Evolutionary conservation across 2,329 filamentous ascomycete species (phyloP).

Genomic region (Diaporthe helianthi): DNA sequence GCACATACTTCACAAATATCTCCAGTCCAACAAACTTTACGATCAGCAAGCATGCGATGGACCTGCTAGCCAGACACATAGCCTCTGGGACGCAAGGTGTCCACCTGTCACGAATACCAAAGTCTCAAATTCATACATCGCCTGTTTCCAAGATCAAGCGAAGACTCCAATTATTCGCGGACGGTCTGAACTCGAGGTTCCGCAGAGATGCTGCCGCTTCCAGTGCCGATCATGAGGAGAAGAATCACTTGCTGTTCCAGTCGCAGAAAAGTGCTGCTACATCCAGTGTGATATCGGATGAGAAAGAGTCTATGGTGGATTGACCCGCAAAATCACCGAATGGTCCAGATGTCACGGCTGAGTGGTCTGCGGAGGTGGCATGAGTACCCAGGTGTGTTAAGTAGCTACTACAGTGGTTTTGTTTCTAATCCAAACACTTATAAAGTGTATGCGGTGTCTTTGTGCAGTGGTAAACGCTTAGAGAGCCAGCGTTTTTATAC

Average conservation of each 20-base stretch:
- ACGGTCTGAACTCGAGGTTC: not conserved
- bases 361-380: not conserved
- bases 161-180: not conserved
- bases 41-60: not conserved
- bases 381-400: not conserved
- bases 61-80: not conserved
- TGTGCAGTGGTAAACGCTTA: too few species aligned
- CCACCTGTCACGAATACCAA: not conserved
- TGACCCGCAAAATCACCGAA: too few species aligned
- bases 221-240: not conserved
- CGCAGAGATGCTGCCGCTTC: not conserved
- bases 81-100: not conserved
- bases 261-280: not conserved
- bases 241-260: not conserved
- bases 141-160: not conserved
- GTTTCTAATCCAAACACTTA: too few species aligned
- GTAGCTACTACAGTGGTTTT: too few species aligned
- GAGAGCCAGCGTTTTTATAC: too few species aligned
- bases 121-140: not conserved
- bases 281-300: not conserved
- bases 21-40: not conserved
- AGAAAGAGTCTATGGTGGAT: not conserved
- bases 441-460: too few species aligned
- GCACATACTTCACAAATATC: not conserved
- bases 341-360: not conserved